Evolutionary conservation across 331 rosid genomes (phyloP).

Genomic region (Malus hybrid): DNA sequence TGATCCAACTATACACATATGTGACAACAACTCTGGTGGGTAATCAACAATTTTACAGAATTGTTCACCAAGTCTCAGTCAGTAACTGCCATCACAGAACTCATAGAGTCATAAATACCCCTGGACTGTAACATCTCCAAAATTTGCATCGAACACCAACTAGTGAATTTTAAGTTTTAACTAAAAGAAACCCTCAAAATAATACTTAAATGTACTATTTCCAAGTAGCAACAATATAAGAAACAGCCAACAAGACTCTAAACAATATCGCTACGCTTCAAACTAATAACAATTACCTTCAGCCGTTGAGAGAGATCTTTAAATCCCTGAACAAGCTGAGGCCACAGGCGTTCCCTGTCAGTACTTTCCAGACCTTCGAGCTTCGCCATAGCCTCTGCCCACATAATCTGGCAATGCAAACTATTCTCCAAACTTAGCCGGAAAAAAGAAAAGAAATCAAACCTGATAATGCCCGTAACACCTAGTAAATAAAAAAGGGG

Average conservation of each 20-base stretch:
- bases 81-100: not conserved
- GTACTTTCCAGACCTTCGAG: conserved; percentile 93
- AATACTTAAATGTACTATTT: not conserved
- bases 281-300: conserved; percentile 43
- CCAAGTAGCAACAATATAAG: not conserved
- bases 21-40: not conserved
- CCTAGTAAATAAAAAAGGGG: not conserved
- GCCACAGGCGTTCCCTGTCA: conserved; percentile 92
- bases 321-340: conserved; percentile 83
- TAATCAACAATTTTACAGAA: not conserved
- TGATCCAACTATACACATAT: not conserved
- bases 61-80: not conserved
- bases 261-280: not conserved
- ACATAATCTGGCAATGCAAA: conserved; percentile 85
- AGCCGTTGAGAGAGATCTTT: conserved; percentile 93
- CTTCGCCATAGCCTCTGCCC: conserved; percentile 99
- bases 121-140: not conserved
- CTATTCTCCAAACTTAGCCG: conserved; percentile 49
- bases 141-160: not conserved
- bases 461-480: not conserved
- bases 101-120: not conserved
- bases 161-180: not conserved
- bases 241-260: not conserved
- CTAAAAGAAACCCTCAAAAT: not conserved
- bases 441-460: not conserved